phyloP scores from a whole-genome alignment of 495 filamentous ascomycete species.

The Xylaria castorea region DNA sequence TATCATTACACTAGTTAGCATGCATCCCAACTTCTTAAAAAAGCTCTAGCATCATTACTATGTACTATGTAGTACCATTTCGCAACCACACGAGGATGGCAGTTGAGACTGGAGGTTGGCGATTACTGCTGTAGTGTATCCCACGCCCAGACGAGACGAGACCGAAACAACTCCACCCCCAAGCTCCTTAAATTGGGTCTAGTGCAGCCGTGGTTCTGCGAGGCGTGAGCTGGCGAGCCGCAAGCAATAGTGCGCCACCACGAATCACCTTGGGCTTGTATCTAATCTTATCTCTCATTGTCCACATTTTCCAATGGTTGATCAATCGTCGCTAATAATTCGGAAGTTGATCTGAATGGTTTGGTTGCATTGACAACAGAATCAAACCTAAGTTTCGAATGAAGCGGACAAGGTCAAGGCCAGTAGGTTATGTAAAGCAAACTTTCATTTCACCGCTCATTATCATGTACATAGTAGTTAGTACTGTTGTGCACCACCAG shows the following conservation, averaged over 20 bases:
- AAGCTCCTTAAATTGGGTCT: slow-evolving; percentile 7
- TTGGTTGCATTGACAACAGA: slow-evolving; percentile 1
- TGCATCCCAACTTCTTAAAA: background rate
- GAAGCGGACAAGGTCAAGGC: background rate
- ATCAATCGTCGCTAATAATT: background rate
- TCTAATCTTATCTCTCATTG: slow-evolving; percentile 4
- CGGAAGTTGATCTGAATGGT: background rate
- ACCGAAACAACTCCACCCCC: slow-evolving; percentile 14
- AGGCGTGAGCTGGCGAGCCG: slow-evolving; percentile 18
- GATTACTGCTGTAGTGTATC: background rate
- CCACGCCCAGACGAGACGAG: slow-evolving; percentile 14
- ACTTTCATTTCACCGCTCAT: slow-evolving; percentile 7
- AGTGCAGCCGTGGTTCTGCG: background rate
- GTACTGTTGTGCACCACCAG: background rate
- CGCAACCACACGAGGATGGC: background rate
- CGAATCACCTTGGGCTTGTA: background rate
- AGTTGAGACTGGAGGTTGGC: background rate
- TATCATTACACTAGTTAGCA: background rate
- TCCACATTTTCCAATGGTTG: background rate
- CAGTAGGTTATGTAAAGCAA: background rate
- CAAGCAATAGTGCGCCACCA: background rate
- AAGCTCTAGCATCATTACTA: background rate
- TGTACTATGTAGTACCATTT: background rate
- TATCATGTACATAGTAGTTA: background rate
- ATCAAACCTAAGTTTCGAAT: background rate